These are phyloP conservation scores for Pilatotrama ljubarskyi DNA, from an alignment of 768 basidiomycete genomes.

Conservation along the genomic window DNA sequence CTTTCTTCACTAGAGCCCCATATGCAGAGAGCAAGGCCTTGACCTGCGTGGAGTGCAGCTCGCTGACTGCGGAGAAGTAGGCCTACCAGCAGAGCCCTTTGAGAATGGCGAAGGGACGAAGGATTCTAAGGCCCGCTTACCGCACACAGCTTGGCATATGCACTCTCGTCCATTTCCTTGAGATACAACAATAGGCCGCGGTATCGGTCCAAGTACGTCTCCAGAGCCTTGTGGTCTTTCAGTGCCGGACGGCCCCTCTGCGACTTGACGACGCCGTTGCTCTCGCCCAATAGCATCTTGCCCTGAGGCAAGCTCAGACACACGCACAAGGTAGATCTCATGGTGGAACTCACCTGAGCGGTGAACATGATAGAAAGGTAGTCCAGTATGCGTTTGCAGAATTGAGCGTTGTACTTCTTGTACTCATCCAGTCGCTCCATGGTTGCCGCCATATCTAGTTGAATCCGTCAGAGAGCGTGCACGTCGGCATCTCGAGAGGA, in stretches of 20 bases:
- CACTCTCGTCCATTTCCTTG: slow-evolving; percentile 91
- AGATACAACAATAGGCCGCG: slow-evolving; percentile 88
- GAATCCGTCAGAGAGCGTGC: not conserved
- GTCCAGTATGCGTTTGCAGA: slow-evolving; percentile 89
- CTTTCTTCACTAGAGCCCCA: slow-evolving; percentile 60
- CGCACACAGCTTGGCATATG: slow-evolving; percentile 88
- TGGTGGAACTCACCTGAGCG: slow-evolving; percentile 62
- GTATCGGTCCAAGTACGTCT: slow-evolving; percentile 84
- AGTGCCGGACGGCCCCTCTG: slow-evolving; percentile 49
- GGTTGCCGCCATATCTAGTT: slow-evolving; percentile 90
- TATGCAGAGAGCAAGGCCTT: slow-evolving; percentile 66
- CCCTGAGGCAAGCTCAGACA: slow-evolving; percentile 43
- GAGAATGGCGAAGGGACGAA: not conserved
- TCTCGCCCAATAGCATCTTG: slow-evolving; percentile 66
- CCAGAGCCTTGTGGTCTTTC: slow-evolving; percentile 68
- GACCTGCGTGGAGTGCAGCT: slow-evolving; percentile 80
- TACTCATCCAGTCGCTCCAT: slow-evolving; percentile 94
- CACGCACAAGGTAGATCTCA: not conserved
- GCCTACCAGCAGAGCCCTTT: slow-evolving; percentile 47
- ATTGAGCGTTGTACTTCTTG: slow-evolving; percentile 84
- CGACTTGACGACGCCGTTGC: slow-evolving; percentile 52
- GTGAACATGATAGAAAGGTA: slow-evolving; percentile 91
- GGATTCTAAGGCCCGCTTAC: slow-evolving; percentile 50
- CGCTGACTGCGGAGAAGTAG: slow-evolving; percentile 86
- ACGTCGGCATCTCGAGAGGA: not conserved